Conservation (phyloP, 441 rosid genomes). For the Raphanus hybrid region DNA sequence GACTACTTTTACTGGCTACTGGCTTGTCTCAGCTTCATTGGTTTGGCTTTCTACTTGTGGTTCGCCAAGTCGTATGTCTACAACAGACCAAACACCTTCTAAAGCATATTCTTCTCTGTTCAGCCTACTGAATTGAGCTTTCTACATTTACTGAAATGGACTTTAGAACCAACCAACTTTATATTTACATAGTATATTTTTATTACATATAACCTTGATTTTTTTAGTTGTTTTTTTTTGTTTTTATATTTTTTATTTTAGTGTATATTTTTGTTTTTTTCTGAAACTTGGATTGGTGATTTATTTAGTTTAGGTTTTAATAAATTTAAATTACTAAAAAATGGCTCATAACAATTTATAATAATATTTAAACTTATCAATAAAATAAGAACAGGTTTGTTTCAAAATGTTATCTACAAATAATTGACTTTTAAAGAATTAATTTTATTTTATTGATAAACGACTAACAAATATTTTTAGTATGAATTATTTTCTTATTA, state of each 20-base stretch:
- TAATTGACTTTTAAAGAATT: too few species aligned
- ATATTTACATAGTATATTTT: background rate
- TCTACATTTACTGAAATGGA: background rate
- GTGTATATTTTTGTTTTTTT: background rate
- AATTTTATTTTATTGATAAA: background rate
- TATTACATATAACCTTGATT: background rate
- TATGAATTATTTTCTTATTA: background rate
- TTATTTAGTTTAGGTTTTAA: too few species aligned
- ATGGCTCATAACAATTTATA: background rate
- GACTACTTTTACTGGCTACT: slow-evolving; percentile 63
- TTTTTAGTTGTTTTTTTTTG: too few species aligned
- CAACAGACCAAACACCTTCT: slow-evolving; percentile 7
- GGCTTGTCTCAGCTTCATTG: slow-evolving; percentile 44
- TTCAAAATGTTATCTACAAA: background rate
- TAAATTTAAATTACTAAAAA: background rate
- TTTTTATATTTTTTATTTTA: background rate
- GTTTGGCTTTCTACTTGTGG: slow-evolving; percentile 11
- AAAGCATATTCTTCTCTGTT: slow-evolving; percentile 10
- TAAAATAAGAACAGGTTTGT: background rate
- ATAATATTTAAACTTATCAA: background rate
- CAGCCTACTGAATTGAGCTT: background rate
- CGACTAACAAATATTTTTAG: background rate
- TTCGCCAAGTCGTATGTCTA: slow-evolving; percentile 37
- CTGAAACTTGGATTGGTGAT: background rate
- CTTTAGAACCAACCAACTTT: background rate